A percentile compares a stretch with the other conserved stretches of the same genome.
Conservation (phyloP, 2,329 filamentous ascomycete genomes). For the Pseudogymnoascus sp. region DNA sequence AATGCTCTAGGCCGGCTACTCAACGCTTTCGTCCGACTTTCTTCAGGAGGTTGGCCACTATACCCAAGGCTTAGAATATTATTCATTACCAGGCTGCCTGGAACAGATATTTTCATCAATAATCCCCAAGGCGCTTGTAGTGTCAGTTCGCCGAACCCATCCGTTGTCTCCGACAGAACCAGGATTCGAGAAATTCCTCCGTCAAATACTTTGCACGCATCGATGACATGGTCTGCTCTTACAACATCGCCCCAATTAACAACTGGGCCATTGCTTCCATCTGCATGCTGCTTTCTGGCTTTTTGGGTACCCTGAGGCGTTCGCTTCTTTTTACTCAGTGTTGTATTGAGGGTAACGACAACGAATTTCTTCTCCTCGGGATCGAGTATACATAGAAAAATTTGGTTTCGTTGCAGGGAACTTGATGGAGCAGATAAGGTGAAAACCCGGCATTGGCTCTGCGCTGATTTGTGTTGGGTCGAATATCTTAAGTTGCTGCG, state of each 20-base stretch:
- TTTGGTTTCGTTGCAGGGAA: constrained; percentile 43
- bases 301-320: constrained; percentile 9
- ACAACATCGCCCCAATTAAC: constrained; percentile 21
- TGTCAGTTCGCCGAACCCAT: constrained; percentile 58
- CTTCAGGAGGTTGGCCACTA: constrained; percentile 39
- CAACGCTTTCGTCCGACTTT: constrained; percentile 36
- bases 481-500: constrained; percentile 54
- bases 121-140: constrained; percentile 69
- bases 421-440: constrained; percentile 55
- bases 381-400: constrained; percentile 64
- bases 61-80: constrained; percentile 53
- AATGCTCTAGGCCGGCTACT: constrained; percentile 31
- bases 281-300: constrained; percentile 12
- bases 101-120: constrained; percentile 57
- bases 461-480: constrained; percentile 43
- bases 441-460: constrained; percentile 54
- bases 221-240: constrained; percentile 57
- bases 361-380: constrained; percentile 58
- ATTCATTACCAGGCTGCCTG: constrained; percentile 47
- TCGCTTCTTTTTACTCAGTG: constrained; percentile 20
- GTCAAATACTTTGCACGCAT: constrained; percentile 64
- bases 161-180: constrained; percentile 56
- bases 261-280: constrained; percentile 17
- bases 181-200: constrained; percentile 60
- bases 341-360: constrained; percentile 53